phyloP scores from a whole-genome alignment of 805 yeast species.

The Groenewaldozyma salmanticensis region DNA sequence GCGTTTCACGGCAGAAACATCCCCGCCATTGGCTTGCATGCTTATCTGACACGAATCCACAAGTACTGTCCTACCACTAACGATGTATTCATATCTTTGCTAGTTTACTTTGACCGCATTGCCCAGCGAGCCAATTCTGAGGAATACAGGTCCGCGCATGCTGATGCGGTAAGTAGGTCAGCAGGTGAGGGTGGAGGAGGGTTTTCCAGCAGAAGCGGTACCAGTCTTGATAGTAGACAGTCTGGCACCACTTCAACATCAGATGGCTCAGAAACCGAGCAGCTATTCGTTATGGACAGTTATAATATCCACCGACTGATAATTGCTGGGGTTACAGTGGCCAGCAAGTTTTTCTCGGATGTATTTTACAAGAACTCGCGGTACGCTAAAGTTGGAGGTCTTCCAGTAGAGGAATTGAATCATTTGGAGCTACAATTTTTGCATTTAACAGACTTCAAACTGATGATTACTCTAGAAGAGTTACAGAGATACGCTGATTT shows the following conservation, averaged over 20 bases:
- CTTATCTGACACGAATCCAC: constrained; percentile 79
- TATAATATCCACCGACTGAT: constrained; percentile 90
- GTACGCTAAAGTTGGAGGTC: constrained; percentile 89
- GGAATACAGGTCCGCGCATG: constrained; percentile 3
- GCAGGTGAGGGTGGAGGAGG: not conserved
- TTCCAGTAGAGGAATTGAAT: constrained; percentile 86
- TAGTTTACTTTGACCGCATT: constrained; percentile 91
- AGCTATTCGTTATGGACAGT: constrained; percentile 88
- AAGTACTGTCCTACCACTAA: constrained; percentile 98
- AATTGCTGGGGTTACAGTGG: constrained; percentile 90
- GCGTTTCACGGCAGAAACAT: constrained; percentile 94
- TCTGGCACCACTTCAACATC: not conserved
- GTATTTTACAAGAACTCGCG: constrained; percentile 89
- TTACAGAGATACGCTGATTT: constrained; percentile 84
- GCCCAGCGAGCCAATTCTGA: constrained; percentile 63
- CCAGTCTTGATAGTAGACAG: not conserved
- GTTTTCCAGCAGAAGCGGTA: too few relatives aligned
- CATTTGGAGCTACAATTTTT: constrained; percentile 86
- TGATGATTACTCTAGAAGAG: constrained; percentile 84
- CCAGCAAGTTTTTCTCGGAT: constrained; percentile 89
- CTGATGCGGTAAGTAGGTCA: not conserved
- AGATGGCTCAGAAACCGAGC: constrained; percentile 22
- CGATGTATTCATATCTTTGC: constrained; percentile 81
- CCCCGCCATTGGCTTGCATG: constrained; percentile 89
- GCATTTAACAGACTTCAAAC: constrained; percentile 70